Evolutionary conservation across 2,329 filamentous ascomycete genomes (phyloP).

Genomic region (Venturia pyrina): DNA sequence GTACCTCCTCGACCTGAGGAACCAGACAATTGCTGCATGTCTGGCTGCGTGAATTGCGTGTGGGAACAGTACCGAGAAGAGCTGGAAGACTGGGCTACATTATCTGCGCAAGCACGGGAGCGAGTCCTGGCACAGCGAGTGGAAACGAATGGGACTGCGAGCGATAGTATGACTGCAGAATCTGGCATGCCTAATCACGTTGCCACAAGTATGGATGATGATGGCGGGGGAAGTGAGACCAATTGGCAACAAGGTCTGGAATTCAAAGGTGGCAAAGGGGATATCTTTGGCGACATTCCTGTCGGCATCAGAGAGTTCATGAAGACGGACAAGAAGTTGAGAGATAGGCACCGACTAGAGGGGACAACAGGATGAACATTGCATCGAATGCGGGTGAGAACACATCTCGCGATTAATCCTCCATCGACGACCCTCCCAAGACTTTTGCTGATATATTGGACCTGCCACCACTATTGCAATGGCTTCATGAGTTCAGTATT

Average conservation of each 20-base stretch:
- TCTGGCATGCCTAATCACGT: conserved; percentile 37
- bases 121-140: conserved; percentile 31
- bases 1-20: conserved; percentile 80
- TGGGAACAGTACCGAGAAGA: conserved; percentile 91
- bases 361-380: conserved; percentile 23
- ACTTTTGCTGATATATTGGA: too few species aligned
- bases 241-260: conserved; percentile 47
- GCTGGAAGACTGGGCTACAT: conserved; percentile 74
- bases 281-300: conserved; percentile 70
- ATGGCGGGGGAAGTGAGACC: conserved; percentile 63
- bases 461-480: too few species aligned
- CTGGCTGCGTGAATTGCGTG: conserved; percentile 93
- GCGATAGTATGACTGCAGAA: conserved; percentile 26
- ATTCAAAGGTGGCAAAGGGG: conserved; percentile 36
- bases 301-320: conserved; percentile 96
- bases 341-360: conserved; percentile 57
- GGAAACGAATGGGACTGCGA: conserved; percentile 23
- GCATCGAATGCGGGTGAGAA: background rate
- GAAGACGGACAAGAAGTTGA: conserved; percentile 87
- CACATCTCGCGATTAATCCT: background rate
- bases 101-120: conserved; percentile 52
- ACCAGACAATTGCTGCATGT: conserved; percentile 99
- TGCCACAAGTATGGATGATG: conserved; percentile 62
- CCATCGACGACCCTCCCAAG: too few species aligned
- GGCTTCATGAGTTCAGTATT: too few species aligned